Conservation (phyloP, 495 filamentous ascomycete genomes). For the Penicillium desertorum region DNA sequence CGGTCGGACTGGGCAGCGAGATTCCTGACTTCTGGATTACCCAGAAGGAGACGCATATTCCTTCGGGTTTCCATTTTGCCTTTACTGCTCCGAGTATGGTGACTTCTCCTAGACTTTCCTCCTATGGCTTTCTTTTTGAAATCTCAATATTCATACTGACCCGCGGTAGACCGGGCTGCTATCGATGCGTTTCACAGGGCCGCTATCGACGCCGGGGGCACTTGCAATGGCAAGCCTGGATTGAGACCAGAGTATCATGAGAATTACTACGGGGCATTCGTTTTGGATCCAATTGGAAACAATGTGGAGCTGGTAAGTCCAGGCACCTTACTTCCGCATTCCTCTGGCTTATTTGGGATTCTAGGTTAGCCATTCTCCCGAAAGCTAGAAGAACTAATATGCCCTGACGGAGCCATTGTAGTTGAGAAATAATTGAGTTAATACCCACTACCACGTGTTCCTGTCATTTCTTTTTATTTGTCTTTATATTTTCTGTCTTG, state of each 20-base stretch:
- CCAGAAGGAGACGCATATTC: conserved; percentile 11
- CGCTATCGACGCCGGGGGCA: conserved; percentile 47
- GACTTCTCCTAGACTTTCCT: not conserved
- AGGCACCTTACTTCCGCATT: not conserved
- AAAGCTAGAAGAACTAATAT: not conserved
- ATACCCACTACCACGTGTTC: too few relatives aligned
- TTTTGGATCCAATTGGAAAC: conserved; percentile 52
- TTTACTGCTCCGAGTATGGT: conserved; percentile 21
- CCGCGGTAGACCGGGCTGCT: conserved; percentile 29
- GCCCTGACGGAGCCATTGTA: not conserved
- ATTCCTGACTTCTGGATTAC: conserved; percentile 46
- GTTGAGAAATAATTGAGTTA: too few relatives aligned
- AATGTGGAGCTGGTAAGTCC: conserved; percentile 49
- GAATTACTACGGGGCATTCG: conserved; percentile 51
- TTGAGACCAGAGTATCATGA: conserved; percentile 39
- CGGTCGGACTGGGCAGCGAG: conserved; percentile 26
- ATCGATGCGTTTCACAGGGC: conserved; percentile 44
- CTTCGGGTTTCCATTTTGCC: conserved; percentile 22
- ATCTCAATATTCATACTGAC: not conserved
- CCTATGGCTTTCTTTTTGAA: not conserved
- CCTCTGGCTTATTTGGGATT: not conserved
- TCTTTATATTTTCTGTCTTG: too few relatives aligned
- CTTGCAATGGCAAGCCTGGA: conserved; percentile 48
- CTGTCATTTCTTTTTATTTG: too few relatives aligned
- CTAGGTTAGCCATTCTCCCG: not conserved